Evolutionary conservation across 345 rosid species (phyloP).

Genomic region (Acer yangbiense): DNA sequence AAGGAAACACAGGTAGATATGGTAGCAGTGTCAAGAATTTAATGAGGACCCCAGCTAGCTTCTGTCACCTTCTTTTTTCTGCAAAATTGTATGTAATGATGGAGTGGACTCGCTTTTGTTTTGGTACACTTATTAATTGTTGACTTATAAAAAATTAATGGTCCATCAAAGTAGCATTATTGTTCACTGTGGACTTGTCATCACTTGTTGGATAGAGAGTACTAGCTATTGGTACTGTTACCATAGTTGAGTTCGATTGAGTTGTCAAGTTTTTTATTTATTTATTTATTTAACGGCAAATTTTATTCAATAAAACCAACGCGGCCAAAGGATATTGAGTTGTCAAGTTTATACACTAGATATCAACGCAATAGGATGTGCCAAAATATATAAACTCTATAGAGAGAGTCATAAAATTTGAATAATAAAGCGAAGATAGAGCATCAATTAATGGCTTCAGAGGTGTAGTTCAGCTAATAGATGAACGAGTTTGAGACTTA

Average conservation of each 20-base stretch:
- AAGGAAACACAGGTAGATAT: not conserved
- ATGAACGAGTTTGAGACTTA: too few species aligned
- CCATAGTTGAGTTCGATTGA: not conserved
- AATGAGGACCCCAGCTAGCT: not conserved
- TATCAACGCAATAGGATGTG: too few species aligned
- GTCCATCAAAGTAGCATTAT: constrained; percentile 14
- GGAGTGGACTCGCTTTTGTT: not conserved
- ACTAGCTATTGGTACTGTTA: not conserved
- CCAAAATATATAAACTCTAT: too few species aligned
- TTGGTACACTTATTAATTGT: not conserved
- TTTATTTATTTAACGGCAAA: too few species aligned
- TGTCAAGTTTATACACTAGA: not conserved
- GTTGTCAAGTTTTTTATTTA: not conserved
- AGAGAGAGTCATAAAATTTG: too few species aligned
- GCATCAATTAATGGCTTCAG: too few species aligned
- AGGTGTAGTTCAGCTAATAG: too few species aligned
- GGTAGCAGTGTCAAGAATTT: not conserved
- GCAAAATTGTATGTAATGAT: not conserved
- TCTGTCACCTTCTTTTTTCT: not conserved
- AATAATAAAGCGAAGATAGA: too few species aligned
- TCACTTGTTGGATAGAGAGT: not conserved
- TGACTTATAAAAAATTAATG: too few species aligned
- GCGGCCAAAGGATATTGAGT: not conserved
- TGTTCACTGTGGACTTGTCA: constrained; percentile 5
- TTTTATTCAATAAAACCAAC: too few species aligned